Evolutionary conservation across 805 yeast genomes (phyloP), one percentile per base, ranked within the genome.

Genomic region (Yamadazyma scolyti): DNA sequence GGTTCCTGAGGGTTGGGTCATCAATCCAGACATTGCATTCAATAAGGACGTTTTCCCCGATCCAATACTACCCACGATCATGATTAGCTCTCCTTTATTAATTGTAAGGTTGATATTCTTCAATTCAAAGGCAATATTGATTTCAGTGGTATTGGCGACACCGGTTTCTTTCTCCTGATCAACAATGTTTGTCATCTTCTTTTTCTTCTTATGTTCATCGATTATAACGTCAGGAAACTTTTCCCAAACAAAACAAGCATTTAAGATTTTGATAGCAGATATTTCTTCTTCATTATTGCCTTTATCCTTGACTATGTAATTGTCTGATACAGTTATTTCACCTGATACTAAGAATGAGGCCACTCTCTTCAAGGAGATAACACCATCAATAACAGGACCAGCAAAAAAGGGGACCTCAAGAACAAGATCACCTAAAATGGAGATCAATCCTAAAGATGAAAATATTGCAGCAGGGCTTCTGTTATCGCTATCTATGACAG

Each of bases 381-480:
- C 56, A 15, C 81, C 86, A 60, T 83, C 93, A 9, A 79, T 67
- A 30, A 76, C 74, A 2, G 83, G 65, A 25, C 80, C 75, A 25
- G 82, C 56, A 1, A 86, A 78, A 46, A 79, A 60, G 12, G 94
- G 94, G 23, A 83, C 54, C 67, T 79, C 64, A 30, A 81, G 62
- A 44, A 82, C 72, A 44, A 75, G 82, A 27, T 68, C 65, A 10
- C 82, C 58, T 41, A 83, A 65, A 8, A 73, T 67, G 42, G 71
- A 73, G 58, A 82, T 81, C 34, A 82, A 64, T 0, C 85, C 70
- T 22, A 83, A 58, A 4, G 93, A 82, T 1, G 90, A 65, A 50
- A 83, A 83, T 16, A 83, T 68, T 23, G 71, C 63, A 8, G 82
- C 86, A 3, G 88, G 78, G 33, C 64, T 65, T 24, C 64, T 48